Evolutionary conservation across 176 grass and related monocot species (phyloP), one percentile per base, ranked within the genome.

Genomic region (Echinochloa phyllopogon): DNA sequence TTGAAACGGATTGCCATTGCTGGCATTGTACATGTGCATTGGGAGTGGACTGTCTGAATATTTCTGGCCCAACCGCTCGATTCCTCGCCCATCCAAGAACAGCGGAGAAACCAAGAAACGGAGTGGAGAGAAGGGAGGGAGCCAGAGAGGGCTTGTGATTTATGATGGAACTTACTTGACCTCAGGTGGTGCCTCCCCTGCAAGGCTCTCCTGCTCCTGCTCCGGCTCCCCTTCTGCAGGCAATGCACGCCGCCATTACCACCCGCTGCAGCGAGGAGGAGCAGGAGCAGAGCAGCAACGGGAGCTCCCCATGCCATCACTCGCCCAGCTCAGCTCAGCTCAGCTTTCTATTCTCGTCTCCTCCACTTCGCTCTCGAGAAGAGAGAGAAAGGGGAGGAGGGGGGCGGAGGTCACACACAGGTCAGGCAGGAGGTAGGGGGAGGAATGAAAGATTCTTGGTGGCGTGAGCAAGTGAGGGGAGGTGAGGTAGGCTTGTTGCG

Each of bases 371-470:
- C 71, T 44, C 10, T 10, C 81, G 12, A 13, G 64, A 40, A 67
- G 65, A 45, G 41, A 57, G 60, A 9, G 55, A 7, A 50, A 14
- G 38, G 33, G 10, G 16, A 23, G 42, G 59, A 24, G 1, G 16
- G 20, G 21, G 23, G 45, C 2, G 16, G 2, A 52, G 0, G 52
- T 5, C 29, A 33, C 29, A 33, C 29, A 33, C 29, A 33, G 29
- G 29, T 33, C 29, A 33, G 16, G 2, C n/a, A 4, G 16, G 2
- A 52, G 0, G 52, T 5, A 18, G 50, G 3, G 12, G 4, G 14
- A 6, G 5, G 50, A 52, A 39, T 16, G 87, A 78, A 83, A 93
- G 88, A 93, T 94, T 94, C 88, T 86, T 60, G 83, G 57, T 82
- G 71, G 42, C 67, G 81, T 62, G 87, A 77, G 84, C 69, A 16